Evolutionary conservation across 2,329 filamentous ascomycete genomes (phyloP), one percentile per base, ranked within the genome.

Genomic region (Colletotrichum graminicola): DNA sequence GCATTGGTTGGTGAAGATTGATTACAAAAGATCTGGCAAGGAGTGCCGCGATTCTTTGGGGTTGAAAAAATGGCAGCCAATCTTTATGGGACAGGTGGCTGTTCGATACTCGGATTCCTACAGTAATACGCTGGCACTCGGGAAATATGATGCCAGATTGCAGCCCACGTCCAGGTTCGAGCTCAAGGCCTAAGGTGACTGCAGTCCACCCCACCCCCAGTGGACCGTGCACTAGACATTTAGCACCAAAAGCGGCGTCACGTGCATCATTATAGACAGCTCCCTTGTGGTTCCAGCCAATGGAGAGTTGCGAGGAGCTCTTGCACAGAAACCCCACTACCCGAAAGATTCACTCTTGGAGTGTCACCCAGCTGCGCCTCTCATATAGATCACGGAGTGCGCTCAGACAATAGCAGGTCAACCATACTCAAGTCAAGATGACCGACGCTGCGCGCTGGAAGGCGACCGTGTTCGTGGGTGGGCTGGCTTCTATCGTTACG

Each of bases 381-480:
- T 49, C 32, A 41, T 36, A 43, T 34, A 41, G 16, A 45, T 34
- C 21, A 36, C 18, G 2, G 26, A 45, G 47, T 18, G 36, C 14
- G 14, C 16, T 18, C 12, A 6, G 49, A 41, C 49, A 23, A 43
- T 34, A 54, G 18, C 49, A 21, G 39, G 45, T n/a, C 49, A 14
- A 55, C 5, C 1, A 47, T 23, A 60, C 3, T 10, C 49, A 84
- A 41, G 11, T 16, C 62, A 47, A 67, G 71, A 97, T 98, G 93
- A 91, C 94, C 41, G 94, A 98, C 80, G 86, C 91, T 64, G 85
- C 93, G 62, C 91, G 95, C 73, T 91, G 95, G 83, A 98, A 97
- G 83, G 91, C 93, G 56, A 99, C 96, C 14, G 88, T 99, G 73
- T 97, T 97, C 79, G 93, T 99, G 62, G 95, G 95, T 74, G 95